phyloP scores from a whole-genome alignment of 2,329 filamentous ascomycete species.

The Scleromitrula shiraiana region DNA sequence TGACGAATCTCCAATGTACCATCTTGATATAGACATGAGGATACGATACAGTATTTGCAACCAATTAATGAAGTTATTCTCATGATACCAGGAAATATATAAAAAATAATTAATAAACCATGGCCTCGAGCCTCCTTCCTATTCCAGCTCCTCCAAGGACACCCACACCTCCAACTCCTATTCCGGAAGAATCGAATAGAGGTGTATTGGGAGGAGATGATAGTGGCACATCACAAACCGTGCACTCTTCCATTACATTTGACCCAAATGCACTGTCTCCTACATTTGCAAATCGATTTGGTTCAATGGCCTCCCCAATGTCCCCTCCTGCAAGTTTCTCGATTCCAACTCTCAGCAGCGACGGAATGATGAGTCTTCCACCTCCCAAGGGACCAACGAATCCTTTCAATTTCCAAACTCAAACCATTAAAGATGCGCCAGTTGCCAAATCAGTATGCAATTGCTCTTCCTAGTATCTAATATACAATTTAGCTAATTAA shows the following conservation, averaged over 20 bases:
- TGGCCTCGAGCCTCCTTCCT: constrained; percentile 49
- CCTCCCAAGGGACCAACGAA: constrained; percentile 36
- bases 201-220: constrained; percentile 1
- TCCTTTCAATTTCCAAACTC: constrained; percentile 93
- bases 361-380: constrained; percentile 27
- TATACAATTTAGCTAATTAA: not conserved
- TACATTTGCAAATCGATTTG: constrained; percentile 26
- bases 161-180: constrained; percentile 51
- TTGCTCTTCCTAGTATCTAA: not conserved
- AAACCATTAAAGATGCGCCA: constrained; percentile 64
- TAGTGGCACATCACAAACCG: constrained; percentile 15
- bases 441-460: constrained; percentile 62
- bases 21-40: not conserved
- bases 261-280: constrained; percentile 42
- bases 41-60: not conserved
- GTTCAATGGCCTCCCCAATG: constrained; percentile 30
- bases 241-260: constrained; percentile 28
- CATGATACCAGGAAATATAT: not conserved
- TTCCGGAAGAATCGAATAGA: constrained; percentile 31
- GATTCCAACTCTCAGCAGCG: constrained; percentile 15
- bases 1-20: not conserved
- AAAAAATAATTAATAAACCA: constrained; percentile 27
- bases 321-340: constrained; percentile 19
- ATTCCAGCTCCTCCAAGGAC: constrained; percentile 54
- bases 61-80: constrained; percentile 1